Conservation (phyloP, 2,329 filamentous ascomycete species). For the Graphiopsis chlorocephala region DNA sequence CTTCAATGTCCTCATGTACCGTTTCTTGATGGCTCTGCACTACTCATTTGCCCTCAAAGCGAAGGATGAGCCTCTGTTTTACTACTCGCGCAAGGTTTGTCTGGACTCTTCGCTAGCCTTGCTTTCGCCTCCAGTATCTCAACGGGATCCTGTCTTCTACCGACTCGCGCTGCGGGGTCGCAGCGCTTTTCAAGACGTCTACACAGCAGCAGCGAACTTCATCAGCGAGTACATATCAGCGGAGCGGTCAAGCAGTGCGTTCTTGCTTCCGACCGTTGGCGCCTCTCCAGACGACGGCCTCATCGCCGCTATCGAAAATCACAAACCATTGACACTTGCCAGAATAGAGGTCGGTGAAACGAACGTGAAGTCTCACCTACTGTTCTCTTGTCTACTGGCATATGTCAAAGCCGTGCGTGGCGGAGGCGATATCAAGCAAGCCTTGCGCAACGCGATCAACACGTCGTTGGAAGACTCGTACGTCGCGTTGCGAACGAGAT, state of each 20-base stretch:
- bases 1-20: constrained; percentile 9
- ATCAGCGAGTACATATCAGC: constrained; percentile 9
- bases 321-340: neutral
- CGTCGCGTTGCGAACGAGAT: neutral
- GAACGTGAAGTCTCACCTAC: constrained; percentile 4
- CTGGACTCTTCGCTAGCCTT: constrained; percentile 5
- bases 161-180: constrained; percentile 6
- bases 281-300: neutral
- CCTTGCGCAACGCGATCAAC: neutral
- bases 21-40: constrained; percentile 10
- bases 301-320: constrained; percentile 1
- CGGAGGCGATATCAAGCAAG: neutral
- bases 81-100: constrained; percentile 13
- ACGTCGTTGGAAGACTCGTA: constrained; percentile 4
- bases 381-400: neutral
- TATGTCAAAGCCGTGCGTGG: neutral
- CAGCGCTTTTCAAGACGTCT: constrained; percentile 12
- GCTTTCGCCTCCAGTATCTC: neutral
- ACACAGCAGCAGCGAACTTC: constrained; percentile 2
- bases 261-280: neutral
- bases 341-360: constrained; percentile 1
- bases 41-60: constrained; percentile 8
- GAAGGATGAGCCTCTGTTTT: constrained; percentile 13
- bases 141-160: constrained; percentile 12
- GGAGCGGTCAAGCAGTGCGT: neutral